Evolutionary conservation across 768 basidiomycete species (phyloP).

Genomic region (Mycena polygramma): DNA sequence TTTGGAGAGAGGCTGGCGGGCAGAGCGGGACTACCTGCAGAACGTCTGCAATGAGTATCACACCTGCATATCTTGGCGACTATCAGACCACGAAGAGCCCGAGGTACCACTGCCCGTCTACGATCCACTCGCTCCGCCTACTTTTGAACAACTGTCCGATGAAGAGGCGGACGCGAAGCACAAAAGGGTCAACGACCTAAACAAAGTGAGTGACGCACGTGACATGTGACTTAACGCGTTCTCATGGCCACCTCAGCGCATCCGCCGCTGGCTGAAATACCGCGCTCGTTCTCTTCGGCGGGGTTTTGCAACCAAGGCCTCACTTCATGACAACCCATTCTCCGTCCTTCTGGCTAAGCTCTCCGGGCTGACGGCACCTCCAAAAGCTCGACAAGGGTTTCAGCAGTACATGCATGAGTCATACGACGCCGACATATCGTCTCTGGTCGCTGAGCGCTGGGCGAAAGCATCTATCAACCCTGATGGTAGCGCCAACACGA

Average conservation of each 20-base stretch:
- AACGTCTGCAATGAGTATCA: no score
- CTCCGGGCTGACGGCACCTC: neutral
- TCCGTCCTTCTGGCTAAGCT: no score
- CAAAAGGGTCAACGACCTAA: neutral
- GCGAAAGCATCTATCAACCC: neutral
- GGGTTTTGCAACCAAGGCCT: no score
- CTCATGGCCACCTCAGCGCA: no score
- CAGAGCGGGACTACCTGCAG: no score
- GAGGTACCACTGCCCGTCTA: neutral
- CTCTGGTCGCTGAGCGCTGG: no score
- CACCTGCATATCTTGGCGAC: slow-evolving; percentile 1
- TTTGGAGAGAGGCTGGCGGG: no score
- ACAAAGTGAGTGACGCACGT: no score
- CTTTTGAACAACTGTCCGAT: neutral
- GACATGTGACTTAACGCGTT: no score
- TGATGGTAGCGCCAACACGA: slow-evolving; percentile 5
- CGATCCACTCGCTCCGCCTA: neutral
- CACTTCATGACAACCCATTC: no score
- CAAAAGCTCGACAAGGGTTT: slow-evolving; percentile 4
- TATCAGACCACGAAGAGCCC: slow-evolving; percentile 25
- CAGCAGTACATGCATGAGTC: neutral
- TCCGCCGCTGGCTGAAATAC: neutral
- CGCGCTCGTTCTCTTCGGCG: no score
- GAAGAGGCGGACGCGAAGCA: slow-evolving; percentile 6
- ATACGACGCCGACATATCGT: no score